A percentile compares a stretch with the other conserved stretches of the same genome.
Conservation (phyloP, 2,329 filamentous ascomycete species). For the Exophiala calicioides region DNA sequence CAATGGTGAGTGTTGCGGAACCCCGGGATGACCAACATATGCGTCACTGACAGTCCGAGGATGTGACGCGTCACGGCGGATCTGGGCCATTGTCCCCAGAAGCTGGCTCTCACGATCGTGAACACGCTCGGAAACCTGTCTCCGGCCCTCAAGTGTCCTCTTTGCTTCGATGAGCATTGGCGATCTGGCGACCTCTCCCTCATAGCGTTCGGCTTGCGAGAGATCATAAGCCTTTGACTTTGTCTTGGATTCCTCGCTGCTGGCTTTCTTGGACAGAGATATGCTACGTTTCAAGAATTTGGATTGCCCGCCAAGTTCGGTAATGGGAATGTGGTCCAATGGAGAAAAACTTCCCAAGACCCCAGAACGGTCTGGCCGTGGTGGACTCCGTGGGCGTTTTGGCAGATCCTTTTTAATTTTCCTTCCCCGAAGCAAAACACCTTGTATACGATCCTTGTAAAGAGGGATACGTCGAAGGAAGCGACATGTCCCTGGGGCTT, state of each 20-base stretch:
- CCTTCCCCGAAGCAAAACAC: constrained; percentile 40
- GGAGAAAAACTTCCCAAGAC: constrained; percentile 24
- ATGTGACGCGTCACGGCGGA: constrained; percentile 6
- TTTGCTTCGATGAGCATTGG: not conserved
- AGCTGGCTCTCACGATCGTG: constrained; percentile 1
- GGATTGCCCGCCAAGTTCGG: constrained; percentile 3
- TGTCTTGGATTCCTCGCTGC: not conserved
- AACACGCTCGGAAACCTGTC: not conserved
- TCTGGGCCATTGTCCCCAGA: constrained; percentile 2
- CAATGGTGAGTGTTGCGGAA: not conserved
- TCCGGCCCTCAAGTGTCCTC: not conserved
- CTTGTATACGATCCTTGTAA: constrained; percentile 44
- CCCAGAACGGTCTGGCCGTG: constrained; percentile 14
- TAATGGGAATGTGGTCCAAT: constrained; percentile 20
- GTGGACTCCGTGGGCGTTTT: constrained; percentile 15
- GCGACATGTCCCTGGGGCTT: constrained; percentile 41
- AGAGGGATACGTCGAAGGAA: constrained; percentile 42
- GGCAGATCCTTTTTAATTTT: constrained; percentile 32
- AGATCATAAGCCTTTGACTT: constrained; percentile 1
- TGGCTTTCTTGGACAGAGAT: not conserved
- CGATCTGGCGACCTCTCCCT: constrained; percentile 11
- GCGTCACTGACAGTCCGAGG: constrained; percentile 8
- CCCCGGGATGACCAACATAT: constrained; percentile 10
- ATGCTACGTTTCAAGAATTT: not conserved
- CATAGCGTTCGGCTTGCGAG: constrained; percentile 9